Evolutionary conservation across 139 green algal species (phyloP).

Genomic region (Micractinium sp.): DNA sequence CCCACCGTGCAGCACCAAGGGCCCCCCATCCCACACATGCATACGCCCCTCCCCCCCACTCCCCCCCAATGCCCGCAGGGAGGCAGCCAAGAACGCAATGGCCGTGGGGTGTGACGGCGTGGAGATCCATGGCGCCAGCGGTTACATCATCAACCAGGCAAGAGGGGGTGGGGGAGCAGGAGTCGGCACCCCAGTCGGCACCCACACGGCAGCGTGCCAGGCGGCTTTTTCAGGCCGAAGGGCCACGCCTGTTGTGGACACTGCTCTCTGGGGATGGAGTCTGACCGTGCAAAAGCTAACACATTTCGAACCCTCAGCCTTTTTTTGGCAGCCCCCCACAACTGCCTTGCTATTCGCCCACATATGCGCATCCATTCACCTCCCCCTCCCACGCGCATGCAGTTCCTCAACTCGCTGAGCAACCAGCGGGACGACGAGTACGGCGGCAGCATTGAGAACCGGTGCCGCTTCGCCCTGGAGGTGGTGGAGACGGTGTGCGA

Average conservation of each 20-base stretch:
- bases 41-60: too few relatives aligned
- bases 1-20: too few relatives aligned
- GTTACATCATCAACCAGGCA: not conserved
- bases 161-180: too few relatives aligned
- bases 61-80: not conserved
- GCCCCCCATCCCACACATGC: too few relatives aligned
- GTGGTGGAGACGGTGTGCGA: not conserved
- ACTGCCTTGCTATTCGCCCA: not conserved
- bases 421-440: slow-evolving; percentile 55
- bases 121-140: slow-evolving; percentile 83
- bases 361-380: not conserved
- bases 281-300: too few relatives aligned
- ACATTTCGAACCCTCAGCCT: too few relatives aligned
- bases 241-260: too few relatives aligned
- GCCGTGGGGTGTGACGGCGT: slow-evolving; percentile 78
- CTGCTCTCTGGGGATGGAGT: too few relatives aligned
- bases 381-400: not conserved
- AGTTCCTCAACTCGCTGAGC: slow-evolving; percentile 64
- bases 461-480: slow-evolving; percentile 27
- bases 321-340: not conserved
- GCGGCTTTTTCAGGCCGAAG: too few relatives aligned
- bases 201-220: too few relatives aligned
- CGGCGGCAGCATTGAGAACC: slow-evolving; percentile 54
- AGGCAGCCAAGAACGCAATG: slow-evolving; percentile 60
- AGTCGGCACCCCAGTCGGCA: too few relatives aligned